These are phyloP conservation scores for Ustilago tritici DNA, from an alignment of 1,284 basidiomycete genomes.

Conservation along the genomic window DNA sequence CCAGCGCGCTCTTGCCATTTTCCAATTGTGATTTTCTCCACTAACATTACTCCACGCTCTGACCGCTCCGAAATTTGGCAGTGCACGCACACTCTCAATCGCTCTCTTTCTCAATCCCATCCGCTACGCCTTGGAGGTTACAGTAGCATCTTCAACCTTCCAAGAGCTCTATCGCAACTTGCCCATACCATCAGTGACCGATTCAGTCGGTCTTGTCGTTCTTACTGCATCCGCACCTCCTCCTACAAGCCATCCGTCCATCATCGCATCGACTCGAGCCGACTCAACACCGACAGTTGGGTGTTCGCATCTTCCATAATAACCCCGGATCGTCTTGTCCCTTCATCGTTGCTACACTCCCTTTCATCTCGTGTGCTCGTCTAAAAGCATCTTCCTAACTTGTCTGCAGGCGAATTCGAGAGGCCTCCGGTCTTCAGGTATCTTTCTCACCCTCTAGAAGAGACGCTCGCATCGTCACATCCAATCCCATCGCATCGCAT, in stretches of 20 bases:
- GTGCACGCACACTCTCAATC: background rate
- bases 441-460: background rate
- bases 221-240: background rate
- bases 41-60: slow-evolving; percentile 1
- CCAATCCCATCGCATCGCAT: background rate
- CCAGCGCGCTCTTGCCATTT: slow-evolving; percentile 9
- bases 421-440: background rate
- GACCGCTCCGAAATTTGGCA: background rate
- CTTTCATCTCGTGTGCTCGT: background rate
- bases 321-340: background rate
- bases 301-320: background rate
- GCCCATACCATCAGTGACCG: background rate
- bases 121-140: background rate
- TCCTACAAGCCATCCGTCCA: background rate
- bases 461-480: too few species aligned
- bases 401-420: background rate
- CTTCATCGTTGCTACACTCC: background rate
- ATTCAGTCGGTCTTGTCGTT: background rate
- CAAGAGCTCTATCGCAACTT: background rate
- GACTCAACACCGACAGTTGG: background rate
- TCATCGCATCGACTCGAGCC: background rate
- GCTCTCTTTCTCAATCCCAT: background rate
- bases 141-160: background rate
- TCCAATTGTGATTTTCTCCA: background rate
- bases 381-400: background rate